These are phyloP conservation scores for Lignosus rhinocerotis DNA, from an alignment of 1,284 basidiomycete species.

Conservation along the genomic window DNA sequence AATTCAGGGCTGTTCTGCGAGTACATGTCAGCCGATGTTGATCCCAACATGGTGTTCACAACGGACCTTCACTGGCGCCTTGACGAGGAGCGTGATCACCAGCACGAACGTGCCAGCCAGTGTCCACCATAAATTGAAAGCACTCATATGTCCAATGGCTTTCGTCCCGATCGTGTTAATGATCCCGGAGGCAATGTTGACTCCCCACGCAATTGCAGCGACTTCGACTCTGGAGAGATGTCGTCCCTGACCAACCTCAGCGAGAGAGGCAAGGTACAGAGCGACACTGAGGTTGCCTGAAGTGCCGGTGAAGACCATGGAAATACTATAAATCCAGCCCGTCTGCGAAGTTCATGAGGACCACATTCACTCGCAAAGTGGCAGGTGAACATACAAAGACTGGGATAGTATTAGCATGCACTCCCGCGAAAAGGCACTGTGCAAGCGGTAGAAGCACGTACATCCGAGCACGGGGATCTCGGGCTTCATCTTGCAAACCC, in stretches of 20 bases:
- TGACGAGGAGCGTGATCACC: slow-evolving; percentile 55
- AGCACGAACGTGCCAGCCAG: slow-evolving; percentile 59
- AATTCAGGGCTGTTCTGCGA: slow-evolving; percentile 51
- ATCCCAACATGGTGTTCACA: not conserved
- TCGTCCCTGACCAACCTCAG: slow-evolving; percentile 49
- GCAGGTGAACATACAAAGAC: slow-evolving; percentile 27
- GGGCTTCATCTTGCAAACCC: slow-evolving; percentile 65
- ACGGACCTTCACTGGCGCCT: slow-evolving; percentile 53
- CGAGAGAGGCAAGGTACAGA: slow-evolving; percentile 54
- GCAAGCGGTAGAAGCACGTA: slow-evolving; percentile 30
- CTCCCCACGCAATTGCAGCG: slow-evolving; percentile 55
- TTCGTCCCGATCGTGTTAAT: slow-evolving; percentile 56
- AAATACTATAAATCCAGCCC: slow-evolving; percentile 60
- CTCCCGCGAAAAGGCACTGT: not conserved
- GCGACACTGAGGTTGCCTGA: slow-evolving; percentile 61
- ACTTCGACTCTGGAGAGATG: slow-evolving; percentile 52
- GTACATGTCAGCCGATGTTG: not conserved
- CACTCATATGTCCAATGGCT: slow-evolving; percentile 56
- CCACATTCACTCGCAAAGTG: not conserved
- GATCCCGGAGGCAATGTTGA: slow-evolving; percentile 55
- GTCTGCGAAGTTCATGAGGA: slow-evolving; percentile 37
- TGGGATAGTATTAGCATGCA: slow-evolving; percentile 1
- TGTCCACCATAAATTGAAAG: slow-evolving; percentile 66
- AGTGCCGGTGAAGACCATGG: slow-evolving; percentile 62
- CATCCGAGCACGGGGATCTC: slow-evolving; percentile 55